These are phyloP conservation scores for Fusarium multiceps DNA, from an alignment of 2,329 filamentous ascomycete species.

Conservation along the genomic window DNA sequence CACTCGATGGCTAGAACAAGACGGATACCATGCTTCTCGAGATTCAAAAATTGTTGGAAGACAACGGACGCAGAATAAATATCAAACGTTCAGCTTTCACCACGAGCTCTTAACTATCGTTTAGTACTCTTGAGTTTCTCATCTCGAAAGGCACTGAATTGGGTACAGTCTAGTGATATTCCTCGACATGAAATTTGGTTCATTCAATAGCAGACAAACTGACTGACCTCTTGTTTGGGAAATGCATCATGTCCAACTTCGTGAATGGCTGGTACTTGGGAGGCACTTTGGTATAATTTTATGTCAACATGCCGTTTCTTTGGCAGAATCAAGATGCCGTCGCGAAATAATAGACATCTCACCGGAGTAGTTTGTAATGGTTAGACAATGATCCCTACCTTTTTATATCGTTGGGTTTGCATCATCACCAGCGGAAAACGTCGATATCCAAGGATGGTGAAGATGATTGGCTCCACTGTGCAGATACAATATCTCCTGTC, in stretches of 20 bases:
- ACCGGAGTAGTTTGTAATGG: background rate
- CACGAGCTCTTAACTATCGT: background rate
- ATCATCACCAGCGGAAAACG: background rate
- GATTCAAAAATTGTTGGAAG: slow-evolving; percentile 10
- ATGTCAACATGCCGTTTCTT: background rate
- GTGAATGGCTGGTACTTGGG: background rate
- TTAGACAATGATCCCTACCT: background rate
- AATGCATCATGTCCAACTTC: background rate
- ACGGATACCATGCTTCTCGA: slow-evolving; percentile 41
- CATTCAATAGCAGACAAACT: background rate
- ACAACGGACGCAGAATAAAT: slow-evolving; percentile 30
- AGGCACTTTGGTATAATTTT: background rate
- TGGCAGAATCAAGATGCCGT: background rate
- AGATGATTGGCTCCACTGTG: background rate
- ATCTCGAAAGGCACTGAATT: background rate
- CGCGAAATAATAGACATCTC: background rate
- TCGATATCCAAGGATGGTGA: background rate
- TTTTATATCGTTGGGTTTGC: background rate
- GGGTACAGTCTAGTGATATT: background rate
- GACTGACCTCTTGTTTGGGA: background rate
- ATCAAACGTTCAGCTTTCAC: slow-evolving; percentile 36
- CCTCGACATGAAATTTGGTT: background rate
- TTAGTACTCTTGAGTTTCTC: background rate
- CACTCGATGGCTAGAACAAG: slow-evolving; percentile 35
- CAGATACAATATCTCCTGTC: background rate